Evolutionary conservation across 192 early-diverging fungal genomes (phyloP), one percentile per base, ranked within the genome.

Genomic region (Entomortierella parvispora): DNA sequence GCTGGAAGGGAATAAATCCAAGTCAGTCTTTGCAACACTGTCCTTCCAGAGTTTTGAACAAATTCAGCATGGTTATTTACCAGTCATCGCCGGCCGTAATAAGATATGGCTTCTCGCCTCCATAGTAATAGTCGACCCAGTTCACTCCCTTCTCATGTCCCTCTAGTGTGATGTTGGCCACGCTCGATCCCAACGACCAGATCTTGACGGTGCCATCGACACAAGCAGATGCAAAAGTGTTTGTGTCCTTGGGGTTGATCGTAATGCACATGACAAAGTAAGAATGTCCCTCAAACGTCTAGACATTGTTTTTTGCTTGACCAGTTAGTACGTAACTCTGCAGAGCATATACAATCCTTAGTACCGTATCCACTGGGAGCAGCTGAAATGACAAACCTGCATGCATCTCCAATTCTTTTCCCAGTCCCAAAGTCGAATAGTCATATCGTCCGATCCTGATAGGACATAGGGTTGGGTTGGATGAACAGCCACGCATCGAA

Each of bases 351-450:
- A n/a, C n/a, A n/a, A n/a, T n/a, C n/a, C n/a, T n/a, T n/a, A n/a
- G n/a, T n/a, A n/a, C n/a, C n/a, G n/a, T n/a, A n/a, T n/a, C n/a
- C n/a, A 71, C 40, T 26, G 28, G 47, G 6, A 51, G 28, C 10
- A 42, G 10, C 28, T 47, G 22, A 15, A 45, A 11, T 6, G 6
- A 61, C 68, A 37, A 62, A 95, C 93, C 85, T 95, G 94, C 60
- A 95, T 82, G 83, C 93, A 95, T 80, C 90, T 96, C 98, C 98
- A 99, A 78, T 90, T 90, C 82, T 97, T 97, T 44, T 99, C 98
- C 97, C 97, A 99, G 84, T 99, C 95, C 97, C 97, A 99, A 60
- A 99, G 84, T 80, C 96, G 97, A 79, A 99, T 97, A 3, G 91
- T 88, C 92, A 95, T 94, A 68, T 99, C 98, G 71, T 99, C 98